Percentiles rank a stretch among this genome's conserved stretches.
Evolutionary conservation across 2,329 filamentous ascomycete genomes (phyloP).

Genomic region (Colletotrichum tanaceti): DNA sequence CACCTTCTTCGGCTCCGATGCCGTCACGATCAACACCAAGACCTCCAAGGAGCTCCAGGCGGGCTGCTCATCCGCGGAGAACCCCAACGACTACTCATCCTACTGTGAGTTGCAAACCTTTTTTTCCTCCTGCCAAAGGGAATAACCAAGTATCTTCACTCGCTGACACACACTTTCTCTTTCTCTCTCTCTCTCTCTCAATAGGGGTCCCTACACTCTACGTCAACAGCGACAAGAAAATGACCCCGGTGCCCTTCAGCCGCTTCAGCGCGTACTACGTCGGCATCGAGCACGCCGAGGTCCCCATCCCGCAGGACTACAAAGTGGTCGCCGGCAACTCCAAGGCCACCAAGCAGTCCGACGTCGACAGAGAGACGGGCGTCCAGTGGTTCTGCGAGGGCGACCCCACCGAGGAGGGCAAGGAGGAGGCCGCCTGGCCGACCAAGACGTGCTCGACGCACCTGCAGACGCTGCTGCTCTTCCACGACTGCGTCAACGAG

Average conservation of each 20-base stretch:
- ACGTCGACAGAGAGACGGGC: conserved; percentile 40
- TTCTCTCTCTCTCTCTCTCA: background rate
- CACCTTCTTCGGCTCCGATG: conserved; percentile 52
- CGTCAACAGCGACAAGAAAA: conserved; percentile 49
- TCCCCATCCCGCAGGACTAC: conserved; percentile 58
- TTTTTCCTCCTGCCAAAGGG: conserved; percentile 19
- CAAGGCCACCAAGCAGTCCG: conserved; percentile 46
- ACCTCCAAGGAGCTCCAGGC: conserved; percentile 49
- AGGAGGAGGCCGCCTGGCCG: conserved; percentile 47
- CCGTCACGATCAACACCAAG: conserved; percentile 47
- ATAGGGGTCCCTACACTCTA: conserved; percentile 55
- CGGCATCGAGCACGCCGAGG: conserved; percentile 54
- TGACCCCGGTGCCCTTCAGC: conserved; percentile 48
- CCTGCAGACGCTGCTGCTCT: conserved; percentile 44
- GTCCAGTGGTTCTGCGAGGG: conserved; percentile 49
- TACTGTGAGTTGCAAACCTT: conserved; percentile 51
- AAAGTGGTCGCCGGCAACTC: conserved; percentile 56
- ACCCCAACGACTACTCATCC: conserved; percentile 59
- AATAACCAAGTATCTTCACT: too few relatives aligned
- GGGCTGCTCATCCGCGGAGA: conserved; percentile 58
- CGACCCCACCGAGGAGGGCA: conserved; percentile 41
- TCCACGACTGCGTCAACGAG: conserved; percentile 45
- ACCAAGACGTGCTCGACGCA: conserved; percentile 46
- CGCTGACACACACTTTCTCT: too few relatives aligned
- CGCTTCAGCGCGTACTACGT: conserved; percentile 62